A percentile compares a stretch with the other conserved stretches of the same genome.
Evolutionary conservation across 1,139 yeast genomes (phyloP).

Genomic region (Saccharomycopsis phalli): DNA sequence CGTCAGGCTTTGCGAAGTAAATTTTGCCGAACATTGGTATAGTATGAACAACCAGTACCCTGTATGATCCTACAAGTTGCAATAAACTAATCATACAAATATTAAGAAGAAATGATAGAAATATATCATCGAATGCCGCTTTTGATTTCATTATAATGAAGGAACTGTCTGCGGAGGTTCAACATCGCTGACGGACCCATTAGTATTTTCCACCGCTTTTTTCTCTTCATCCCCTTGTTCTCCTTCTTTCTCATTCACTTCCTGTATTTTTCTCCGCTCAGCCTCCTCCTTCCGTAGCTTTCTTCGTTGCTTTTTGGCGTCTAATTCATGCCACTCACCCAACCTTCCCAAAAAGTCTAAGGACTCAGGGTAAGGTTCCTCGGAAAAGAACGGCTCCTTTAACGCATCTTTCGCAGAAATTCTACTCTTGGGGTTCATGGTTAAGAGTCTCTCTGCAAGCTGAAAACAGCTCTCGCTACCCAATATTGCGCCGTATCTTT

Average conservation of each 20-base stretch:
- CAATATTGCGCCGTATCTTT: slow-evolving; percentile 35
- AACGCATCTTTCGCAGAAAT: slow-evolving; percentile 55
- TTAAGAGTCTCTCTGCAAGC: slow-evolving; percentile 53
- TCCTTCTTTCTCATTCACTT: background rate
- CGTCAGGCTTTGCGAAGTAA: too few relatives aligned
- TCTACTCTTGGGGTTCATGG: slow-evolving; percentile 61
- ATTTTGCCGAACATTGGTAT: too few relatives aligned
- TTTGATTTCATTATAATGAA: too few relatives aligned
- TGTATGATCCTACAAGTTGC: too few relatives aligned
- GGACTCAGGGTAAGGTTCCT: slow-evolving; percentile 57
- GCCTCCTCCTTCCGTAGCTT: slow-evolving; percentile 38
- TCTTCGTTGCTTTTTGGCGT: slow-evolving; percentile 76
- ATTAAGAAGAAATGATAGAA: too few relatives aligned
- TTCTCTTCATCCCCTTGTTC: too few relatives aligned
- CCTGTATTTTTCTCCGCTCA: slow-evolving; percentile 4
- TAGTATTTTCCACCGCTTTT: too few relatives aligned
- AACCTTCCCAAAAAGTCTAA: slow-evolving; percentile 43
- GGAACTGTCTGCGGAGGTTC: too few relatives aligned
- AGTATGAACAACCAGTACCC: too few relatives aligned
- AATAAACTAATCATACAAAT: too few relatives aligned
- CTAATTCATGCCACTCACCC: slow-evolving; percentile 94
- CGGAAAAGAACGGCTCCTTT: slow-evolving; percentile 58
- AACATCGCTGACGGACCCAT: too few relatives aligned
- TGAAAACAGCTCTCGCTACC: slow-evolving; percentile 52
- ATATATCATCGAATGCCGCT: too few relatives aligned